Base-by-base conservation (phyloP, 1,139 yeast genomes). In the Magnusiomyces magnusii region DNA sequence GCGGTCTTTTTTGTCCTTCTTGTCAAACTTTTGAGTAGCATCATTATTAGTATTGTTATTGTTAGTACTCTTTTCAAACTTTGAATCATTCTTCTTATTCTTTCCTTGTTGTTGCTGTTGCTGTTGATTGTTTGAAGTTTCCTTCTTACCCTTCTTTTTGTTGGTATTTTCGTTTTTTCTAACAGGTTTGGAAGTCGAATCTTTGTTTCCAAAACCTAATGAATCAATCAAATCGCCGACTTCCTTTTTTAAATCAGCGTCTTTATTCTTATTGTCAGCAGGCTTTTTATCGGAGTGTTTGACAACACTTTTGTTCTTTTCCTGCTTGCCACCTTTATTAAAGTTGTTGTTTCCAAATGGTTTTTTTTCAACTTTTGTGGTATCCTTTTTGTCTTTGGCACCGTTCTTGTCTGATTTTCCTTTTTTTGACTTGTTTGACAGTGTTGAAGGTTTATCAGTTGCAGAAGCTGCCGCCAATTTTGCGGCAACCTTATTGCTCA, bases 151-250 rank as follows among this genome's bases (percentile, higher is more conserved):
- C 21, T 17, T n/a, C 10, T 25, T 13, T 24, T 49, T 51, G 19
- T 36, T 51, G 17, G 44, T 10, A 15, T 13, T 47, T 23, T 42
- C 41, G 28, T 53, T 42, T 9, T 42, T 44, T n/a, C 28, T 42
- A 10, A 17, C 23, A 23, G 25, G 25, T 28, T 44, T 53, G 27
- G 47, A 21, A 13, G 21, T 25, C 2, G 28, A 25, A 17, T 24
- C 31, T 17, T 13, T n/a, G 7, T 53, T 44, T n/a, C 39, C 47
- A 23, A 53, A 53, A n/a, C 55, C 55, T 3, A 53, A 25, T 2
- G 42, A 41, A 42, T 53, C 55, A 27, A 53, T 53, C 55, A 53
- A 42, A 53, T 53, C 55, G 10, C 51, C 51, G 24, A 53, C 55
- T 41, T 53, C 55, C n/a, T 53, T 53, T 15, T 15, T 28, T 24